Evolutionary conservation across 169 alveolate species (phyloP).

Genomic region (Plasmodium blacklocki): DNA sequence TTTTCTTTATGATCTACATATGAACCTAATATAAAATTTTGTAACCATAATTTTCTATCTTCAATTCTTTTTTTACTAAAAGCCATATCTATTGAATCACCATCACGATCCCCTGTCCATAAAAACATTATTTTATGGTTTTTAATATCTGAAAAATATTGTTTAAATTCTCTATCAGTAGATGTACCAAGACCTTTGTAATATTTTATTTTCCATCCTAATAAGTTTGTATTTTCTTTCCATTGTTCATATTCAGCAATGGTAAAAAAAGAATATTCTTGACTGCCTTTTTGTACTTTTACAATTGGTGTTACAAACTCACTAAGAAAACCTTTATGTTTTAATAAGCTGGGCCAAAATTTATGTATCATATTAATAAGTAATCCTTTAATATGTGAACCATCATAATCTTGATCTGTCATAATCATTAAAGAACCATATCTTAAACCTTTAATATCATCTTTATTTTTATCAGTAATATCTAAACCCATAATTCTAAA

Average conservation of each 20-base stretch:
- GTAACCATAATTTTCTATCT: conserved; percentile 97
- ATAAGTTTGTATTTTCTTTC: conserved; percentile 90
- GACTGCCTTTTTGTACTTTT: conserved; percentile 94
- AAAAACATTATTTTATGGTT: conserved; percentile 94
- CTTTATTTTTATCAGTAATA: conserved; percentile 89
- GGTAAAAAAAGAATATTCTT: conserved; percentile 95
- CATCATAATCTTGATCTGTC: conserved; percentile 99
- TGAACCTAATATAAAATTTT: conserved; percentile 77
- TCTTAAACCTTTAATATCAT: conserved; percentile 93
- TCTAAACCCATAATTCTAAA: conserved; percentile 97
- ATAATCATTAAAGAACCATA: conserved; percentile 99
- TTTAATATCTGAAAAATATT: conserved; percentile 96
- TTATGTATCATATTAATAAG: conserved; percentile 98
- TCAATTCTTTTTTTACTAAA: conserved; percentile 98
- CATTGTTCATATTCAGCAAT: conserved; percentile 97
- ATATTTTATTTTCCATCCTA: conserved; percentile 97
- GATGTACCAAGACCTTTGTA: conserved; percentile 99
- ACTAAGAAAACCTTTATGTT: conserved; percentile 95
- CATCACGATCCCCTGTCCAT: conserved; percentile 86
- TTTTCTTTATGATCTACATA: conserved; percentile 83
- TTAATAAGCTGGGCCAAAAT: conserved; percentile 98
- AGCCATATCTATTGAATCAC: conserved; percentile 98
- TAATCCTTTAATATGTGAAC: conserved; percentile 99
- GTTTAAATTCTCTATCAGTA: conserved; percentile 98
- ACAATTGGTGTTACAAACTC: conserved; percentile 99